Percentiles rank a stretch among this genome's conserved stretches.
These are phyloP conservation scores for Paramecium biaurelia DNA, from an alignment of 73 alveolate species.

Conservation along the genomic window DNA sequence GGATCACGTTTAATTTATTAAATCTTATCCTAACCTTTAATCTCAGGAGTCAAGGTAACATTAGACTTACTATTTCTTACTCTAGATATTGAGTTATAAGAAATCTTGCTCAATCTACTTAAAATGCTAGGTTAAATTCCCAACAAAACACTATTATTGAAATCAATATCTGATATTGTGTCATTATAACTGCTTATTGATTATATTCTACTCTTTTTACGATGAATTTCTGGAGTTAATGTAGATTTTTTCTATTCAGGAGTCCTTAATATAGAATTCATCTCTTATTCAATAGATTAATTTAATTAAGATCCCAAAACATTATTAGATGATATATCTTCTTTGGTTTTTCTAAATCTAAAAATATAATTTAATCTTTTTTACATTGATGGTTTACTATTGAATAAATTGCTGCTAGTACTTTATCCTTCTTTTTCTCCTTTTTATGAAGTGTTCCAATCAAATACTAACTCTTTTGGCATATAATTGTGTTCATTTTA, in stretches of 20 bases:
- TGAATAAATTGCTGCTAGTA: not conserved
- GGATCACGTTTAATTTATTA: not conserved
- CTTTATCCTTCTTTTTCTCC: not conserved
- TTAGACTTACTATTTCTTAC: not conserved
- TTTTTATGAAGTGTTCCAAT: not conserved
- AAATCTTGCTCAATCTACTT: conserved; percentile 10
- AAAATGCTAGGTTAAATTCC: conserved; percentile 4
- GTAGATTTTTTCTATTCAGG: not conserved
- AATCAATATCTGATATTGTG: not conserved
- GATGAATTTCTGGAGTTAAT: not conserved
- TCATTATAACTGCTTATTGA: conserved; percentile 24
- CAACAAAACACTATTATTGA: conserved; percentile 2
- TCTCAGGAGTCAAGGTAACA: not conserved
- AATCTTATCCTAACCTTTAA: not conserved
- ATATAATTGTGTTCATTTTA: not conserved
- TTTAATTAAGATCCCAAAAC: not conserved
- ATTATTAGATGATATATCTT: not conserved
- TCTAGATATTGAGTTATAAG: not conserved
- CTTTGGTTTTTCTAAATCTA: not conserved
- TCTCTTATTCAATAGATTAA: not conserved
- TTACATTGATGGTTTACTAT: not conserved
- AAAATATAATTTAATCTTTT: not conserved
- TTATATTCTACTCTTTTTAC: not conserved
- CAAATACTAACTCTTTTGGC: not conserved
- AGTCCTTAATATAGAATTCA: not conserved